phyloP scores from a whole-genome alignment of 306 rosid species.

The Pueraria montana region DNA sequence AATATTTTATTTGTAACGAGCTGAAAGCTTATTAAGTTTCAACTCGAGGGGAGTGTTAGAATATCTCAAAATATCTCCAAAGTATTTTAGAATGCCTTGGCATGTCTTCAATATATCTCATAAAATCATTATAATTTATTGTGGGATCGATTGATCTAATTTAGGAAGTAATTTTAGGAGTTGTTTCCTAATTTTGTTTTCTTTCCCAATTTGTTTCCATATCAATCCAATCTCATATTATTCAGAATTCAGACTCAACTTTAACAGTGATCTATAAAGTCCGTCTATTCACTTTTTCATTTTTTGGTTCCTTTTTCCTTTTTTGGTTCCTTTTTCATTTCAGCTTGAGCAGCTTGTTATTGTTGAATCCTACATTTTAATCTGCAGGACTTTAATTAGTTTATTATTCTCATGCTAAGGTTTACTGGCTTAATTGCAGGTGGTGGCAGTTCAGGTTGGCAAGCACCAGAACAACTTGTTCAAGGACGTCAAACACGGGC shows the following conservation, averaged over 20 bases:
- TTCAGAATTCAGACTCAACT: constrained; percentile 6
- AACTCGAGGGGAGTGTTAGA: neutral
- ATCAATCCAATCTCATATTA: constrained; percentile 23
- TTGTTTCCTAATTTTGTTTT: constrained; percentile 23
- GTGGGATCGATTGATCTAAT: neutral
- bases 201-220: constrained; percentile 23
- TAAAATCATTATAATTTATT: neutral
- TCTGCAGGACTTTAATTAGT: neutral
- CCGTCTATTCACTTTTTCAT: constrained; percentile 1
- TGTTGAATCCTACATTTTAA: constrained; percentile 25
- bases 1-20: neutral
- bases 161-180: constrained; percentile 6
- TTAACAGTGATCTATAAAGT: neutral
- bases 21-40: neutral
- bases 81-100: neutral
- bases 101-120: neutral
- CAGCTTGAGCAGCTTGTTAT: constrained; percentile 18
- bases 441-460: constrained; percentile 98
- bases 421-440: constrained; percentile 61
- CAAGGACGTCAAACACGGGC: constrained; percentile 93
- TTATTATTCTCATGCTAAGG: constrained; percentile 14
- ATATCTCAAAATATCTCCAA: neutral
- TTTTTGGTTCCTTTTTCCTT: neutral
- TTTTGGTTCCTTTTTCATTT: neutral
- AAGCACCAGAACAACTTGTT: constrained; percentile 88